A percentile compares a stretch with the other conserved stretches of the same genome.
These are phyloP conservation scores for Trichoderma brevicompactum DNA, from an alignment of 2,329 filamentous ascomycete species.

Conservation along the genomic window DNA sequence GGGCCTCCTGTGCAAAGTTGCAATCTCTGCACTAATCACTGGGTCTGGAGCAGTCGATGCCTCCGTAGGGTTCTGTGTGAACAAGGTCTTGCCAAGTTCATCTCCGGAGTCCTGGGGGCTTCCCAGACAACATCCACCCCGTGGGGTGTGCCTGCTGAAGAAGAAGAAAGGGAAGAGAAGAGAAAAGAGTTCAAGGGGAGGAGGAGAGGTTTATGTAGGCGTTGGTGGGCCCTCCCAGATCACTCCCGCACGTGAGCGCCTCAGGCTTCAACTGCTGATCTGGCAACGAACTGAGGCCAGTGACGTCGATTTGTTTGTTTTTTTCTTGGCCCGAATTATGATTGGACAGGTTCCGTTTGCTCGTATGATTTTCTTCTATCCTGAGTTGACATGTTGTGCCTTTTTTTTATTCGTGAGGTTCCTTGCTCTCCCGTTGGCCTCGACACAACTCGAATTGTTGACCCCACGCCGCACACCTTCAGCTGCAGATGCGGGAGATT, in stretches of 20 bases:
- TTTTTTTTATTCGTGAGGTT: background rate
- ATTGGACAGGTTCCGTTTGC: conserved; percentile 14
- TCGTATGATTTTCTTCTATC: background rate
- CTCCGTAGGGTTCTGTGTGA: background rate
- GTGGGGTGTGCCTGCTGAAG: conserved; percentile 7
- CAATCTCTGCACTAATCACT: conserved; percentile 11
- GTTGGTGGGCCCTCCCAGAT: conserved; percentile 14
- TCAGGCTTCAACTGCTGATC: conserved; percentile 18
- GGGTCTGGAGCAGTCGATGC: conserved; percentile 9
- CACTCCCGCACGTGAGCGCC: conserved; percentile 27
- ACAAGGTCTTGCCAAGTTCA: background rate
- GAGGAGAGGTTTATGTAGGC: conserved; percentile 29
- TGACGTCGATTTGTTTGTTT: conserved; percentile 15
- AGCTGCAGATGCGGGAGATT: background rate
- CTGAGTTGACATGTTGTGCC: background rate
- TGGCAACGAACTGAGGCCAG: background rate
- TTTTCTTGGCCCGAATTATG: background rate
- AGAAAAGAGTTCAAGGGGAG: conserved; percentile 10
- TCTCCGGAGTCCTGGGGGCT: background rate
- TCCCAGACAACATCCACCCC: conserved; percentile 4
- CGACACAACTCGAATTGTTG: background rate
- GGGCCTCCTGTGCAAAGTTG: background rate
- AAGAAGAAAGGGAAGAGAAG: conserved; percentile 22
- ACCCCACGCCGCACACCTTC: background rate
- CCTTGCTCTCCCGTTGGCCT: conserved; percentile 8